These are phyloP conservation scores for Penicillium griseofulvum DNA, from an alignment of 2,329 filamentous ascomycete species.

Conservation along the genomic window DNA sequence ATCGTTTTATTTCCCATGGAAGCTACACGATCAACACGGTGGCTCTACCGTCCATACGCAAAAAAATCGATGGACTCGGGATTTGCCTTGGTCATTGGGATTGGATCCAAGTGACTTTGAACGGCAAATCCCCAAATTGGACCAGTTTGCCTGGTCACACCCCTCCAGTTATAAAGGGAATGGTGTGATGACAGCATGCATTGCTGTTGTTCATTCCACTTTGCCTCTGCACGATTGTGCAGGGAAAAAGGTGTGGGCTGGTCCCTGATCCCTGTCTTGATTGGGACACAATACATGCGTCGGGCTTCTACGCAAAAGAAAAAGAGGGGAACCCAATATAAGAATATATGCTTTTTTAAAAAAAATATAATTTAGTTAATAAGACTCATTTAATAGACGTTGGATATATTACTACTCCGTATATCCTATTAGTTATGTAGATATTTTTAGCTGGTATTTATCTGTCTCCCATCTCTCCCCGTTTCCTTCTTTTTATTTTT, in stretches of 20 bases:
- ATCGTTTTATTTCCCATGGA: not conserved
- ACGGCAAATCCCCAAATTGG: not conserved
- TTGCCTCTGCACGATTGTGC: not conserved
- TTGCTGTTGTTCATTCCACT: not conserved
- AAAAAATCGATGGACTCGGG: not conserved
- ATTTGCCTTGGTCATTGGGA: not conserved
- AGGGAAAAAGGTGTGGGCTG: not conserved
- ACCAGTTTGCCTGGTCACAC: not conserved
- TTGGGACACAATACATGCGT: constrained; percentile 11
- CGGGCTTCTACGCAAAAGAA: constrained; percentile 2
- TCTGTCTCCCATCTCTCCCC: not conserved
- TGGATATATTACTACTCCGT: no score
- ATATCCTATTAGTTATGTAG: no score
- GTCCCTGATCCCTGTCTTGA: constrained; percentile 5
- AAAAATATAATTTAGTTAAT: not conserved
- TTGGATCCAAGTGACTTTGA: not conserved
- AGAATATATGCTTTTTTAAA: not conserved
- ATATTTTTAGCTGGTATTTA: no score
- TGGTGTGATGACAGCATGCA: constrained; percentile 1
- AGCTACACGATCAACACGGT: not conserved
- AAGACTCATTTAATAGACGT: not conserved
- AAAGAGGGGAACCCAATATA: constrained; percentile 2
- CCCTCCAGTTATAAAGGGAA: not conserved
- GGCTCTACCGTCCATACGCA: not conserved
- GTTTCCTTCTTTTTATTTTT: not conserved